These are phyloP conservation scores for Avena insularis DNA, from an alignment of 176 grass and related monocot species.

Conservation along the genomic window DNA sequence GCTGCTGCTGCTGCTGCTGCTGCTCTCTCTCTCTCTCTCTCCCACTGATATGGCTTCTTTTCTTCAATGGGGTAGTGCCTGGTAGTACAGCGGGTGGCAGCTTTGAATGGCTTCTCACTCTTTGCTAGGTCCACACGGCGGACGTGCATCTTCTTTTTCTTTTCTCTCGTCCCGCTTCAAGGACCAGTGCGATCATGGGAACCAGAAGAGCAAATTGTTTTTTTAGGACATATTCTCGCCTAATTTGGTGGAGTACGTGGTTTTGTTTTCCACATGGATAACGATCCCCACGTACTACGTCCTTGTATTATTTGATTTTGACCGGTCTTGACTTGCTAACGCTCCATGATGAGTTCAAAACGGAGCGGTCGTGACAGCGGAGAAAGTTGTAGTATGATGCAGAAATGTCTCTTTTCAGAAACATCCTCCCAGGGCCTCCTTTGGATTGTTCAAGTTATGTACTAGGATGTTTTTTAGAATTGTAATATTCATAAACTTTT, in stretches of 20 bases:
- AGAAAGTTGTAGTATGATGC: neutral
- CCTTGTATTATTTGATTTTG: neutral
- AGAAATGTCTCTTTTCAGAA: neutral
- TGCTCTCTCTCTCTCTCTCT: neutral
- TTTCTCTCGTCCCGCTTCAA: neutral
- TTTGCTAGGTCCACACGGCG: conserved; percentile 44
- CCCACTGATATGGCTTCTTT: neutral
- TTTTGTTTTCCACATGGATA: neutral
- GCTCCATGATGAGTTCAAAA: neutral
- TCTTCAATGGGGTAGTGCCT: neutral
- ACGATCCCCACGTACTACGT: neutral
- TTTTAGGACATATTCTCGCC: neutral
- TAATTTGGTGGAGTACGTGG: neutral
- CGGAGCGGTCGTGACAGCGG: neutral
- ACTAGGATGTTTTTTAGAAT: too few species aligned
- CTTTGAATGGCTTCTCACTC: conserved; percentile 43
- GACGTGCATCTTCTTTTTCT: conserved; percentile 24
- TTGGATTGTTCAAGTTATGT: too few species aligned
- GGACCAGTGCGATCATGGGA: neutral
- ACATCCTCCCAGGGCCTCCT: neutral
- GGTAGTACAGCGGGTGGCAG: conserved; percentile 39
- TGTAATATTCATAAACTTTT: too few species aligned
- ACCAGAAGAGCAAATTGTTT: neutral
- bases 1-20: too few species aligned
- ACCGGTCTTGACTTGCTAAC: neutral